Evolutionary conservation across 305 asterid species (phyloP).

Genomic region (Plantago lanceolata): DNA sequence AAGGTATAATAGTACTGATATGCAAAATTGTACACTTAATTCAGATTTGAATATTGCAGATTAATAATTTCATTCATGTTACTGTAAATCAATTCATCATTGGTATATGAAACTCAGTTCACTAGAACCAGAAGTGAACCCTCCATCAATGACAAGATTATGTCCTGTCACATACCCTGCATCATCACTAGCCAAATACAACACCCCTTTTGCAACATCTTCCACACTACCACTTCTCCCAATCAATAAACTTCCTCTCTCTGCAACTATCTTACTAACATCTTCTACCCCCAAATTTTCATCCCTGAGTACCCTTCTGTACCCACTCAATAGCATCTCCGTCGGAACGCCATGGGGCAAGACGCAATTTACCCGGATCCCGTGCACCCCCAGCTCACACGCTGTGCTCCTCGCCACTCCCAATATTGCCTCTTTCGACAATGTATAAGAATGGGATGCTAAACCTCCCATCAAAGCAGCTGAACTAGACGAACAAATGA

Average conservation of each 20-base stretch:
- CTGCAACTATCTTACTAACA: slow-evolving; percentile 57
- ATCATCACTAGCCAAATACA: slow-evolving; percentile 78
- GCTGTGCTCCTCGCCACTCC: slow-evolving; percentile 70
- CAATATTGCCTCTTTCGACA: slow-evolving; percentile 71
- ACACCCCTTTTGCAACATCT: slow-evolving; percentile 68
- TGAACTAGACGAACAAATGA: slow-evolving; percentile 81
- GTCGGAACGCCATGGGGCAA: slow-evolving; percentile 89
- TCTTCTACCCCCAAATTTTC: slow-evolving; percentile 47
- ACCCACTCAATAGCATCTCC: slow-evolving; percentile 68
- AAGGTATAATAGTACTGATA: no score
- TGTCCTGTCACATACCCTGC: slow-evolving; percentile 81
- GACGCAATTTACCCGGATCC: slow-evolving; percentile 76
- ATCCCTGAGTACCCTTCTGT: slow-evolving; percentile 41
- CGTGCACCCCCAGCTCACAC: slow-evolving; percentile 70
- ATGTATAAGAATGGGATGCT: slow-evolving; percentile 73
- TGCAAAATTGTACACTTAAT: no score
- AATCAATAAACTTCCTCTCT: slow-evolving; percentile 61
- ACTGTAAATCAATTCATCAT: slow-evolving; percentile 8
- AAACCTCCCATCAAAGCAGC: slow-evolving; percentile 82
- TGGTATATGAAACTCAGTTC: slow-evolving; percentile 56
- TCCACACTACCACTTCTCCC: slow-evolving; percentile 71
- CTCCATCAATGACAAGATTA: slow-evolving; percentile 86
- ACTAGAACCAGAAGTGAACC: slow-evolving; percentile 54
- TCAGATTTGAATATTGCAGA: no score
- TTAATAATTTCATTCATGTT: background rate